Conservation (phyloP, 75 land plant genomes). For the Sequoiadendron giganteum region DNA sequence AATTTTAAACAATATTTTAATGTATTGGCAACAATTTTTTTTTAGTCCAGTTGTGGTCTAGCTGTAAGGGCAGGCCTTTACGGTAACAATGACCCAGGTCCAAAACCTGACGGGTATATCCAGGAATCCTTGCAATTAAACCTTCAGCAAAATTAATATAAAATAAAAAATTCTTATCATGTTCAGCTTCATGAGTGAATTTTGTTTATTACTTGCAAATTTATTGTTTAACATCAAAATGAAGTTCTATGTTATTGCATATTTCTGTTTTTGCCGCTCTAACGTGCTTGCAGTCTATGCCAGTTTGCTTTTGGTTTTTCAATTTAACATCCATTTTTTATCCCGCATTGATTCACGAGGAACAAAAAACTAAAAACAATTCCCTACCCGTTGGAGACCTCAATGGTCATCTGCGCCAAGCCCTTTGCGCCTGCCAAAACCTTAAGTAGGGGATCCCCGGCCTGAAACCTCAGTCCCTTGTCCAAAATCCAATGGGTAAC, state of each 20-base stretch:
- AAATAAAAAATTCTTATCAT: not conserved
- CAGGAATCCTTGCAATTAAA: not conserved
- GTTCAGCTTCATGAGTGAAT: not conserved
- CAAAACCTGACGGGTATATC: not conserved
- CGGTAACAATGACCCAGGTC: not conserved
- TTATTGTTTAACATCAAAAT: not conserved
- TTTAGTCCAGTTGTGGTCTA: not conserved
- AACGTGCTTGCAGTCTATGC: not conserved
- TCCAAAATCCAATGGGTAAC: conserved; percentile 1
- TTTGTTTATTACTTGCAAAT: not conserved
- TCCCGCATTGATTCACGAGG: not conserved
- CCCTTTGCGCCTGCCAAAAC: not conserved
- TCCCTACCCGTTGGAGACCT: not conserved
- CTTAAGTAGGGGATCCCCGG: not conserved
- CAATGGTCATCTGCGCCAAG: not conserved
- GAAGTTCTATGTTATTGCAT: not conserved
- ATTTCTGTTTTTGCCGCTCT: not conserved
- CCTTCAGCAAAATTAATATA: not conserved
- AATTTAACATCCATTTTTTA: not conserved
- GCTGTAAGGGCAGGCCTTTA: not conserved
- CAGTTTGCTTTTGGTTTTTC: not conserved
- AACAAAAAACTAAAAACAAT: not conserved
- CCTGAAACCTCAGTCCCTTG: not conserved
- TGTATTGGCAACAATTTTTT: not conserved
- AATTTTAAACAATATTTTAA: too few relatives aligned